Evolutionary conservation across 352 stramenopile species (phyloP), one percentile per base, ranked within the genome.

Genomic region (Pilasporangium apinafurcum): DNA sequence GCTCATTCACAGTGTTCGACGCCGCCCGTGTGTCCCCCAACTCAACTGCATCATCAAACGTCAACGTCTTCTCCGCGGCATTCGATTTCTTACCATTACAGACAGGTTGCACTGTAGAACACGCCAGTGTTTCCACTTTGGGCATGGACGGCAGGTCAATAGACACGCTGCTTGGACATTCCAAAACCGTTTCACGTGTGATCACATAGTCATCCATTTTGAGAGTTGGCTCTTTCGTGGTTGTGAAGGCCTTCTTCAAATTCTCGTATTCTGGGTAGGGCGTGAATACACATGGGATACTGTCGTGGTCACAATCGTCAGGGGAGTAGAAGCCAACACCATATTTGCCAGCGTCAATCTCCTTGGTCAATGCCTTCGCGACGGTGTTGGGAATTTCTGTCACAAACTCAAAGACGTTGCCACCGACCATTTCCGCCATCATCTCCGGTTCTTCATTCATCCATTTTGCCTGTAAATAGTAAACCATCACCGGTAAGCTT

Each of bases 401-500:
- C 3, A 66, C 74, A 30, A 87, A 91, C 62, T 91, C 79, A 24
- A 88, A 91, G 1, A 86, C 79, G 36, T 86, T 87, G 44, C 79
- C 79, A 16, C 79, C 79, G 17, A 87, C 68, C 36, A 88, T 80
- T 24, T 83, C 60, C 14, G 63, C 62, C 8, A 66, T 84, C 79
- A 91, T 88, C 21, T 80, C 73, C 5, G 54, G 16, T 37, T 88
- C 78, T 24, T 83, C 70, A 53, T 91, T 91, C 75, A 91, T 91
- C 79, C 79, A 91, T 49, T 85, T 88, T 14, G 79, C 79, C 73
- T 86, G 38, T 44, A 28, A 16, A 33, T 21, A 20, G 5, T 29
- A 10, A 6, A 39, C 8, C 22, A 33, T 37, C 2, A 17, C 28
- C 5, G 34, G n/a, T n/a, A n/a, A n/a, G n/a, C n/a, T n/a, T n/a